Base-by-base conservation (phyloP, 345 rosid species). In the Euphorbia peplus region DNA sequence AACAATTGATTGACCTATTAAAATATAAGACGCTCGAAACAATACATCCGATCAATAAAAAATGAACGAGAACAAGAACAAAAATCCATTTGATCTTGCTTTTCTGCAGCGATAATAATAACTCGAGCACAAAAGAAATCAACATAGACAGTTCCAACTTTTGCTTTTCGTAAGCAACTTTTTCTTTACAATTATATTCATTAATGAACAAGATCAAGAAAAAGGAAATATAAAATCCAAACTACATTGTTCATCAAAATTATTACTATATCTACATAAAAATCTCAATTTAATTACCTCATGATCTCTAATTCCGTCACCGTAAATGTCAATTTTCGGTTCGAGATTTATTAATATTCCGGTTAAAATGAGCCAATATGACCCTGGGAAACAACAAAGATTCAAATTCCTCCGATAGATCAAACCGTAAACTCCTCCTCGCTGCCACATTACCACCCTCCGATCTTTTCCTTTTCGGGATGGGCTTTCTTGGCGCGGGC, bases 301-400 rank as follows among this genome's bases (percentile, higher is more conserved):
- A 48, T n/a, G 1, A 48, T 50, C 10, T 50, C 24, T 35, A n/a
- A n/a, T n/a, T n/a, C n/a, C n/a, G n/a, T n/a, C n/a, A n/a, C n/a
- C n/a, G n/a, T n/a, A 46, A 50, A 0, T 46, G 39, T 39, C 50
- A 19, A 15, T 78, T 78, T 29, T 74, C 78, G 55, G 68, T 78
- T 74, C 92, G 75, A 63, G 89, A 76, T 84, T 76, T 88, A 87
- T 85, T 90, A 79, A 84, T 82, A 82, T 81, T 71, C 29, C 76
- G 69, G 44, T 75, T 4, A 11, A 53, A 37, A 60, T 51, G 67
- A 21, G 4, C 60, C 24, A 50, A 18, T 58, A 50, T 28, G 3
- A 58, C 80, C 21, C 5, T 47, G 4, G 73, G 82, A 55, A 83
- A 81, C 73, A 85, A 52, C 28, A n/a, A n/a, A n/a, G 83, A 74